Percentiles rank a stretch among this genome's conserved stretches.
phyloP scores from a whole-genome alignment of 176 grass and related monocot species.

The Alloteropsis semialata region DNA sequence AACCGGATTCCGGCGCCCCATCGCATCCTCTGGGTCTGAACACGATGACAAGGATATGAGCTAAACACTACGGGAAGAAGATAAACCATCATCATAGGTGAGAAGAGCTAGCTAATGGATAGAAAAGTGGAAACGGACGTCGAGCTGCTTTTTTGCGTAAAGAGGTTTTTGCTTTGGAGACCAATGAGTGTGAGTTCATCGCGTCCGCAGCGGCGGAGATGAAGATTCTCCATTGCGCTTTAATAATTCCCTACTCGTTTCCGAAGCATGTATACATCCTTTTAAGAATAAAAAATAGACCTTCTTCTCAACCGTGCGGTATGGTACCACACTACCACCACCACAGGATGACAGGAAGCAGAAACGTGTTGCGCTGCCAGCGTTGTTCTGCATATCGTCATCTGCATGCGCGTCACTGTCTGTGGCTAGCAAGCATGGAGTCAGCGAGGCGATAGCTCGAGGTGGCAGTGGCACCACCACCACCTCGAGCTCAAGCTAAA shows the following conservation, averaged over 20 bases:
- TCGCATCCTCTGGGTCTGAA: neutral
- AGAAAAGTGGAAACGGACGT: neutral
- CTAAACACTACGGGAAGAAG: neutral
- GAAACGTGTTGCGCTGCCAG: neutral
- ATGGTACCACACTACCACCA: too few species aligned
- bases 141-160: neutral
- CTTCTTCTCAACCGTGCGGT: neutral
- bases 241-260: constrained; percentile 29
- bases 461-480: neutral
- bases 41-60: neutral
- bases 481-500: neutral
- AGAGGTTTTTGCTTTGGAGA: constrained; percentile 7
- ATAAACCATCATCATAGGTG: neutral
- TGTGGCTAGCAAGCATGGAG: neutral
- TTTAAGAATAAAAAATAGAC: neutral
- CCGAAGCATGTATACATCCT: neutral
- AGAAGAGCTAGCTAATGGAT: neutral
- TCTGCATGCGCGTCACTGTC: neutral
- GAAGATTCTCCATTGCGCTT: constrained; percentile 12
- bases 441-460: neutral
- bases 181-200: neutral
- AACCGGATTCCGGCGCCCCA: neutral
- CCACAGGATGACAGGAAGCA: neutral
- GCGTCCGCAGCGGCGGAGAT: neutral
- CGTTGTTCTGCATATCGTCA: neutral